Evolutionary conservation across 495 filamentous ascomycete species (phyloP), one percentile per base, ranked within the genome.

Genomic region (Aspergillus ostianus): DNA sequence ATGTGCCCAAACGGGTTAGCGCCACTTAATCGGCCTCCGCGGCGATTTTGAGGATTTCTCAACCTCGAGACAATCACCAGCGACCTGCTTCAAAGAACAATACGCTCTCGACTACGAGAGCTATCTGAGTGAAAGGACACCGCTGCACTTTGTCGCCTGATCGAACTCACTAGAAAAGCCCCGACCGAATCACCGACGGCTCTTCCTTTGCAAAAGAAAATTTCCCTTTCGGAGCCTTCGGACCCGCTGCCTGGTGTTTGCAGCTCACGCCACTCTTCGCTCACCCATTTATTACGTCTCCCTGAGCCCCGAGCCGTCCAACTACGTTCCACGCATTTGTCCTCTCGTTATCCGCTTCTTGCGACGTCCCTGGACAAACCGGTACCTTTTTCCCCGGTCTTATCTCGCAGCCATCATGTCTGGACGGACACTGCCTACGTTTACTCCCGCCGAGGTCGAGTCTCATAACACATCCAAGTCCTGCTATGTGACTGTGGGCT

Each of bases 401-500:
- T 15, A 45, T 48, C 52, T 45, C 59, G 46, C 57, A 47, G 51
- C 63, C 30, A 74, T 41, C 53, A 81, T 81, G 78, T 75, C 78
- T 61, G 74, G 74, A 66, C 82, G 81, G 66, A 87, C 82, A 45
- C 81, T 97, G 27, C 92, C 93, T 46, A 94, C 86, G 20, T 85
- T 97, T 67, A 85, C 88, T 30, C 73, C 80, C 65, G 82, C 86
- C 58, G 90, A 98, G 70, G 85, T 99, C 63, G 84, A 85, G 68
- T 80, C 86, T 62, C 91, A 93, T 72, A 95, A 91, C 67, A 87
- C 82, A 50, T 73, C 71, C 45, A 87, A 92, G 70, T 95, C 90
- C 21, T 98, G 95, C 82, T 99, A 92, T 80, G 91, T 99, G 63
- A 93, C 90, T 0, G 72, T 97, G 47, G 94, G 91, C 36, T 82